Conservation (phyloP, 805 yeast genomes). For the Kurtzmaniella fragi region DNA sequence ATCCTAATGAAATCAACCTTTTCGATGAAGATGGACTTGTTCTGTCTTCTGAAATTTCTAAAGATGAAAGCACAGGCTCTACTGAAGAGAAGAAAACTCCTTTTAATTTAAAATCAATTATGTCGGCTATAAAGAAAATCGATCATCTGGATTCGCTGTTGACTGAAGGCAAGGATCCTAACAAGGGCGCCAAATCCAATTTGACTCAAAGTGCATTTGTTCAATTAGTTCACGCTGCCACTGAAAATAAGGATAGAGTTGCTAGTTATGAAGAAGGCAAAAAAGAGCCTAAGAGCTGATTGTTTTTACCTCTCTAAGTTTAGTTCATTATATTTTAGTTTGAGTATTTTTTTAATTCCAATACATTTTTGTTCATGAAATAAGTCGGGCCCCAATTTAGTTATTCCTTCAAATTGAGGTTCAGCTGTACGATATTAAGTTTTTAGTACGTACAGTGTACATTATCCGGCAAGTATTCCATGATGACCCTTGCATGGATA, state of each 20-base stretch:
- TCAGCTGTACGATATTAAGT: too few species aligned
- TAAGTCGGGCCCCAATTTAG: too few species aligned
- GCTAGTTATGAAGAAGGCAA: slow-evolving; percentile 6
- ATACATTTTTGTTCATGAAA: too few species aligned
- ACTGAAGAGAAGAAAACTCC: slow-evolving; percentile 1
- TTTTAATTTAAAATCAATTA: slow-evolving; percentile 24
- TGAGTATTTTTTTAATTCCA: too few species aligned
- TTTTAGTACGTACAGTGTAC: too few species aligned
- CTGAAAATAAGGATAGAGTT: slow-evolving; percentile 50
- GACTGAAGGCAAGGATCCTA: slow-evolving; percentile 4
- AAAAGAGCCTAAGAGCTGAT: neutral
- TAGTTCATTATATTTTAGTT: too few species aligned
- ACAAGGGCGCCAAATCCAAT: slow-evolving; percentile 23
- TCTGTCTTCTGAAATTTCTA: slow-evolving; percentile 3
- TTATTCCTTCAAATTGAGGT: too few species aligned
- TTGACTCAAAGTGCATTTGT: slow-evolving; percentile 56
- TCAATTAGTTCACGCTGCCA: slow-evolving; percentile 66
- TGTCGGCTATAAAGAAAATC: slow-evolving; percentile 17
- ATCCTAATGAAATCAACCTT: slow-evolving; percentile 41
- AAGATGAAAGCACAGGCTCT: slow-evolving; percentile 5
- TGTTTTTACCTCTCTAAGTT: too few species aligned
- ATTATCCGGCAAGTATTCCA: too few species aligned
- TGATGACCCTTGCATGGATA: too few species aligned
- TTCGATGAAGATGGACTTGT: slow-evolving; percentile 26
- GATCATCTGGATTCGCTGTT: slow-evolving; percentile 21